Evolutionary conservation across 2,329 filamentous ascomycete genomes (phyloP), one percentile per base, ranked within the genome.

Genomic region (Apiospora arundinis): DNA sequence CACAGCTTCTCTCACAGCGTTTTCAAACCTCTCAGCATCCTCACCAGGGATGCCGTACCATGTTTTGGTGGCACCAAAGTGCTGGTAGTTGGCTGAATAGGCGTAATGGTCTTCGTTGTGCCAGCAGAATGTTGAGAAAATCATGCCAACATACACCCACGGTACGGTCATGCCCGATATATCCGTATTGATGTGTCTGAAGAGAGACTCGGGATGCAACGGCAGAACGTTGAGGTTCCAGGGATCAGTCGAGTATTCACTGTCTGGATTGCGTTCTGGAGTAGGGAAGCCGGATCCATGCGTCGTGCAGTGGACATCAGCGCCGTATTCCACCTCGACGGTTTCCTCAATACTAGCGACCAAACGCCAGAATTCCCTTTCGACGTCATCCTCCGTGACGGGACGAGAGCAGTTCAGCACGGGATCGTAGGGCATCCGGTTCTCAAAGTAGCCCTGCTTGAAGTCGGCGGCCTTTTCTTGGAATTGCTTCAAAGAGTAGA

Each of bases 61-160:
- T 0, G 96, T 99, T 84, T 99, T 99, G 1, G 96, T 99, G 1
- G 95, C 95, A 12, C 96, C 96, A 77, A 99, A 97, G 78, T 99
- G 96, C 80, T 99, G 96, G 77, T 98, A 99, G 76, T 99, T 99
- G 69, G 96, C 93, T 0, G 96, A 99, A 80, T 98, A 99, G 1
- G 96, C 92, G 80, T 97, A 98, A 79, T 99, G 96, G 78, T 99
- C 96, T 79, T 99, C 96, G 74, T 97, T 98, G 81, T 99, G 96
- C 96, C 96, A 99, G 82, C 96, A 99, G 79, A 99, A 99, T 0
- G 96, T 98, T 0, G 96, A 99, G 80, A 99, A 99, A 49, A 97
- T 97, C 96, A 99, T 99, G 73, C 96, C 96, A 4, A 99, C 96
- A 79, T 99, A 99, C 4, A 99, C 91, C 96, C 96, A 99, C 0